Conservation (phyloP, 2,329 filamentous ascomycete species). For the Aspergillus hortae region DNA sequence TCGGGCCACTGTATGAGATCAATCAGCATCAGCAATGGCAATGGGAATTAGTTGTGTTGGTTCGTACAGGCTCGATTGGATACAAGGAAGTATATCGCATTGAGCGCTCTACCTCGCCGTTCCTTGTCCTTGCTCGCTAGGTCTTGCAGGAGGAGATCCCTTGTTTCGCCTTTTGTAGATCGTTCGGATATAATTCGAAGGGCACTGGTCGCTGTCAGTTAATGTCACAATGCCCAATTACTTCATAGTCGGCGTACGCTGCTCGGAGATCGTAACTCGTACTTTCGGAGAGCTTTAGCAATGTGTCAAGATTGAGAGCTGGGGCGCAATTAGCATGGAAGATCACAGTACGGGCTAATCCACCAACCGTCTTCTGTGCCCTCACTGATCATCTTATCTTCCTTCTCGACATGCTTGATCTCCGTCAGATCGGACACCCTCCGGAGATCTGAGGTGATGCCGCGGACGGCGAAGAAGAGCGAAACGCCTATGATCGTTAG, state of each 20-base stretch:
- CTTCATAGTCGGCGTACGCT: conserved; percentile 46
- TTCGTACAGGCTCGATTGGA: conserved; percentile 36
- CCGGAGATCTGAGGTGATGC: conserved; percentile 52
- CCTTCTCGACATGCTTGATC: conserved; percentile 62
- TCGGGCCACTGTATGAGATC: conserved; percentile 28
- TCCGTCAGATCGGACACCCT: conserved; percentile 47
- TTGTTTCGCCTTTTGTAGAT: conserved; percentile 38
- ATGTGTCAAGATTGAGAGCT: conserved; percentile 61
- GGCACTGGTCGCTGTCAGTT: conserved; percentile 26
- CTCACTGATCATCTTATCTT: conserved; percentile 70
- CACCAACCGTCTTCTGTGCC: conserved; percentile 63
- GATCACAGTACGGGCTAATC: background rate
- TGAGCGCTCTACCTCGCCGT: conserved; percentile 40
- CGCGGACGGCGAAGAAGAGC: conserved; percentile 51
- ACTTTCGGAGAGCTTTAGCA: conserved; percentile 65
- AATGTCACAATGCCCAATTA: conserved; percentile 30
- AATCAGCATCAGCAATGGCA: conserved; percentile 1
- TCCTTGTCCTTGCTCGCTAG: conserved; percentile 36
- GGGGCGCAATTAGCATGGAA: conserved; percentile 14
- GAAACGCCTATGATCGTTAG: conserved; percentile 29
- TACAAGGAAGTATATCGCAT: conserved; percentile 42
- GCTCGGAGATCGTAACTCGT: conserved; percentile 71
- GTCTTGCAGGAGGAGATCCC: conserved; percentile 40
- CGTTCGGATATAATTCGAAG: conserved; percentile 46
- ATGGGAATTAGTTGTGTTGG: background rate